Percentiles rank a stretch among this genome's conserved stretches.
Conservation (phyloP, 345 rosid genomes). For the Eutrema japonicum region DNA sequence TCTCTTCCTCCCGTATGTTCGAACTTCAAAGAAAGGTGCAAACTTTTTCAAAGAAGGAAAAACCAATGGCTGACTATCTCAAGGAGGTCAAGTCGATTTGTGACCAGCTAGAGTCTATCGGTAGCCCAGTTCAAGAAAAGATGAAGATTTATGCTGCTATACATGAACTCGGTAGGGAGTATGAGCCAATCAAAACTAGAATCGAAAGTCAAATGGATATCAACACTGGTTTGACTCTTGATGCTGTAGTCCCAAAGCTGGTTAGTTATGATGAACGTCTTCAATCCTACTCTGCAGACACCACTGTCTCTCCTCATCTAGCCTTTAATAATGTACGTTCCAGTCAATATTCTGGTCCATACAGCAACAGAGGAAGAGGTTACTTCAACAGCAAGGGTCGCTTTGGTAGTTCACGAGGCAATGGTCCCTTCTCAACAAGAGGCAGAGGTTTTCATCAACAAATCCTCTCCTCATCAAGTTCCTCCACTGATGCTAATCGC, state of each 20-base stretch:
- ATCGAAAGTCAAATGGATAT: neutral
- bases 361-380: neutral
- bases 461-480: neutral
- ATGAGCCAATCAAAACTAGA: neutral
- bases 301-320: neutral
- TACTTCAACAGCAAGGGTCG: no score
- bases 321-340: neutral
- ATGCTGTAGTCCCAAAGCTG: neutral
- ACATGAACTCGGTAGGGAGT: neutral
- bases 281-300: neutral
- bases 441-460: neutral
- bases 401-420: neutral
- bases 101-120: neutral
- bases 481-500: accelerated
- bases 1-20: no score
- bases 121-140: neutral
- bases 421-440: neutral
- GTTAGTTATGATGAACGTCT: neutral
- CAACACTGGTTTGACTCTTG: neutral
- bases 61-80: no score
- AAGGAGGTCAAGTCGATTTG: neutral
- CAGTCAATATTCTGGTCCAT: no score
- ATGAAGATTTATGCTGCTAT: neutral
- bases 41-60: no score
- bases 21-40: no score